phyloP scores from a whole-genome alignment of 768 basidiomycete species.

The Austroboletus festivus region DNA sequence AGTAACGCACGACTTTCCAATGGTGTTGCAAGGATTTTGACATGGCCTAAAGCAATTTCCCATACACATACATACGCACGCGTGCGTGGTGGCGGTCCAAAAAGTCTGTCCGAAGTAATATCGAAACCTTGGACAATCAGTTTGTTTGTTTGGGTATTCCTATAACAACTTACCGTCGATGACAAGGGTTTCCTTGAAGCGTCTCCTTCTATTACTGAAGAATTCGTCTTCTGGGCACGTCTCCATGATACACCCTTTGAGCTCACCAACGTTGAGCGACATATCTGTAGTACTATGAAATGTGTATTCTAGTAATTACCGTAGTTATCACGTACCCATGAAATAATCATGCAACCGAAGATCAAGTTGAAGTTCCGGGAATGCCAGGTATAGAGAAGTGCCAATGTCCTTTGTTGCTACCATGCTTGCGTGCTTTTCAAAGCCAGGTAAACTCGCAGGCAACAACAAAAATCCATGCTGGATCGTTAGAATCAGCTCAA shows the following conservation, averaged over 20 bases:
- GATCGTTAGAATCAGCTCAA: conserved; percentile 55
- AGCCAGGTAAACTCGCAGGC: conserved; percentile 67
- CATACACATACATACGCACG: conserved; percentile 90
- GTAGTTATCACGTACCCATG: conserved; percentile 59
- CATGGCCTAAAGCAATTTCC: conserved; percentile 74
- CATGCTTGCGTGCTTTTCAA: conserved; percentile 36
- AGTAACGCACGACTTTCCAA: conserved; percentile 48
- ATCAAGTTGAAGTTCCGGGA: conserved; percentile 72
- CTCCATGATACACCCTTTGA: conserved; percentile 49
- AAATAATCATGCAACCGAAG: conserved; percentile 81
- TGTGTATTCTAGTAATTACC: conserved; percentile 1
- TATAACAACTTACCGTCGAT: conserved; percentile 43
- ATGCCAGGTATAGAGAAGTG: conserved; percentile 48
- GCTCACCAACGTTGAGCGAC: conserved; percentile 66
- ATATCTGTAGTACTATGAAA: conserved; percentile 51
- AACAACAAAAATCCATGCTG: conserved; percentile 54
- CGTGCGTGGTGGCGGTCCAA: conserved; percentile 83
- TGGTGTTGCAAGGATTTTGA: conserved; percentile 57
- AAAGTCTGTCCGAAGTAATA: conserved; percentile 80
- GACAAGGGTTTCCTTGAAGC: conserved; percentile 38
- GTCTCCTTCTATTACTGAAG: conserved; percentile 19
- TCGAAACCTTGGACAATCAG: conserved; percentile 53
- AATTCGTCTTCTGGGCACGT: conserved; percentile 45
- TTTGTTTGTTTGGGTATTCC: not conserved
- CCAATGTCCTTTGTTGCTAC: conserved; percentile 42